Evolutionary conservation across 2,329 filamentous ascomycete species (phyloP).

Genomic region (Cladosporium sp.): DNA sequence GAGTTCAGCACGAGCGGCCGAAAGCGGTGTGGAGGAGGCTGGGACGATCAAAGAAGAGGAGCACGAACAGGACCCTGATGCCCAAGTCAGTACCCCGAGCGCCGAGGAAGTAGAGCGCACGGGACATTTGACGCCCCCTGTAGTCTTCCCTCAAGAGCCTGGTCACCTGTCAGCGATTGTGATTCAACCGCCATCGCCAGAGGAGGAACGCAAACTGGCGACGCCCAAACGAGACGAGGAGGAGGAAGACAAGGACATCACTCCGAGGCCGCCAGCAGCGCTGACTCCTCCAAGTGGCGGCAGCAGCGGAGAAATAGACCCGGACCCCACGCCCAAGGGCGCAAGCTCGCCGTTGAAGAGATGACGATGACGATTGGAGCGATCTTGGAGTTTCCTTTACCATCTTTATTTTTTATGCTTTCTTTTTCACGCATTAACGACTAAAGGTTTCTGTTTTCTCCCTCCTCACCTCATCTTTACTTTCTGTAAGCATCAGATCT

Average conservation of each 20-base stretch:
- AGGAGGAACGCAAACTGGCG: neutral
- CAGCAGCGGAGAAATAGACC: constrained; percentile 18
- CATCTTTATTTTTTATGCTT: neutral
- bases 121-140: constrained; percentile 50
- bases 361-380: neutral
- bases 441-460: neutral
- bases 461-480: neutral
- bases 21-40: constrained; percentile 18
- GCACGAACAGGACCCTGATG: constrained; percentile 15
- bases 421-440: constrained; percentile 8
- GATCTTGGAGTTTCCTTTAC: neutral
- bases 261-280: constrained; percentile 39
- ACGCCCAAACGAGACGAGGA: neutral
- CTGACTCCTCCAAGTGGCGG: constrained; percentile 8
- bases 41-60: constrained; percentile 42
- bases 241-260: constrained; percentile 37
- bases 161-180: constrained; percentile 44
- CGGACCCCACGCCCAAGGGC: constrained; percentile 45
- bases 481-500: neutral
- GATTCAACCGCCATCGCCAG: constrained; percentile 32
- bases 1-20: constrained; percentile 23
- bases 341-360: constrained; percentile 25
- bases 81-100: constrained; percentile 16
- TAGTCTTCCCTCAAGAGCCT: constrained; percentile 49
- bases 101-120: constrained; percentile 37